Evolutionary conservation across 306 rosid species (phyloP).

Genomic region (Vicia villosa): DNA sequence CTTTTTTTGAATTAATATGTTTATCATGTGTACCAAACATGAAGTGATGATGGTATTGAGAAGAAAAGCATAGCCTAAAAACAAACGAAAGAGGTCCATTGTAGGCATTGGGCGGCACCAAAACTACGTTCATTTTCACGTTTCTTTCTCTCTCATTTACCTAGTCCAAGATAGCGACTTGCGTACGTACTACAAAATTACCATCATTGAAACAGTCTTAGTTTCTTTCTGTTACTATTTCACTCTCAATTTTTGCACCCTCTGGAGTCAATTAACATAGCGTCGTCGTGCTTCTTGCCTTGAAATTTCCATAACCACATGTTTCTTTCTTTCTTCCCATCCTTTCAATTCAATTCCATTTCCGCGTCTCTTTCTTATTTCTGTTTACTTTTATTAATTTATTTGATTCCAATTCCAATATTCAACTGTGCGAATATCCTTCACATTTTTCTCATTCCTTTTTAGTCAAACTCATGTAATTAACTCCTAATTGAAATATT

Average conservation of each 20-base stretch:
- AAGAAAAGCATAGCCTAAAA: neutral
- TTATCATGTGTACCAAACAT: neutral
- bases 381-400: too few relatives aligned
- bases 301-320: constrained; percentile 37
- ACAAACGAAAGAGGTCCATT: constrained; percentile 8
- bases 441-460: neutral
- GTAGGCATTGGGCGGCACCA: constrained; percentile 41
- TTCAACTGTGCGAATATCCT: constrained; percentile 35
- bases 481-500: neutral
- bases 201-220: constrained; percentile 23
- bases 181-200: neutral
- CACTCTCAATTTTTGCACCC: too few relatives aligned
- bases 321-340: too few relatives aligned
- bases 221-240: neutral
- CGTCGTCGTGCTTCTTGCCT: constrained; percentile 22
- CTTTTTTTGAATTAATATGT: neutral
- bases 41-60: neutral
- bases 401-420: neutral
- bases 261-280: neutral
- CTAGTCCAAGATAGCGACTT: constrained; percentile 15
- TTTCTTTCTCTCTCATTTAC: constrained; percentile 32
- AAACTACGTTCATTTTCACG: constrained; percentile 5
- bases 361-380: constrained; percentile 11
- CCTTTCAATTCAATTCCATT: neutral
- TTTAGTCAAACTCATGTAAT: constrained; percentile 35